Evolutionary conservation across 306 rosid species (phyloP).

Genomic region (Prunus mira): DNA sequence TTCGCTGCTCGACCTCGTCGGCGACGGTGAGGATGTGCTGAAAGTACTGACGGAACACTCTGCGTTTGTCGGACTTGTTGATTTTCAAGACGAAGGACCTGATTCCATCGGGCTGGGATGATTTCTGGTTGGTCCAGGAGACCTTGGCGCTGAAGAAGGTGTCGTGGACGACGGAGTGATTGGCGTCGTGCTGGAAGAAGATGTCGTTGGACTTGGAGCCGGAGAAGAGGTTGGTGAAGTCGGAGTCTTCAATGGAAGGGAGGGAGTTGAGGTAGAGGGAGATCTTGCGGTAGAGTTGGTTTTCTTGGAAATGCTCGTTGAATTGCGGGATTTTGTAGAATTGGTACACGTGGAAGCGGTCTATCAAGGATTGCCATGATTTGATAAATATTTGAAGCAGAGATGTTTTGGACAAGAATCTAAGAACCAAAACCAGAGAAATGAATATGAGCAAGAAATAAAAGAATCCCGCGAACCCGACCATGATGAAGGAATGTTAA

Average conservation of each 20-base stretch:
- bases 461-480: slow-evolving; percentile 3
- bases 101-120: slow-evolving; percentile 7
- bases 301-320: slow-evolving; percentile 55
- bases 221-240: slow-evolving; percentile 72
- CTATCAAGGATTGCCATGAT: slow-evolving; percentile 53
- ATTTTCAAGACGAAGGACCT: slow-evolving; percentile 49
- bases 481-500: slow-evolving; percentile 5
- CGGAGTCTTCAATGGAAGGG: slow-evolving; percentile 75
- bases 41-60: slow-evolving; percentile 80
- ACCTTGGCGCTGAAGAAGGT: slow-evolving; percentile 68
- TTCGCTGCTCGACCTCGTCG: slow-evolving; percentile 63
- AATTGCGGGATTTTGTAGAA: slow-evolving; percentile 65
- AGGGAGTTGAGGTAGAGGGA: slow-evolving; percentile 66
- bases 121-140: slow-evolving; percentile 50
- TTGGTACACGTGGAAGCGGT: slow-evolving; percentile 55
- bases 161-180: slow-evolving; percentile 54
- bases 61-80: slow-evolving; percentile 60
- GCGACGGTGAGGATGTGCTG: slow-evolving; percentile 71
- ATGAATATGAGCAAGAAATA: slow-evolving; percentile 28
- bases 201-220: slow-evolving; percentile 71
- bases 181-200: slow-evolving; percentile 53
- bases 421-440: slow-evolving; percentile 23
- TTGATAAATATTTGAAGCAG: slow-evolving; percentile 46
- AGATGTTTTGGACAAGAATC: slow-evolving; percentile 62
- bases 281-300: slow-evolving; percentile 69